Evolutionary conservation across 139 green algal genomes (phyloP).

Genomic region (Auxenochlorella pyrenoidosa): DNA sequence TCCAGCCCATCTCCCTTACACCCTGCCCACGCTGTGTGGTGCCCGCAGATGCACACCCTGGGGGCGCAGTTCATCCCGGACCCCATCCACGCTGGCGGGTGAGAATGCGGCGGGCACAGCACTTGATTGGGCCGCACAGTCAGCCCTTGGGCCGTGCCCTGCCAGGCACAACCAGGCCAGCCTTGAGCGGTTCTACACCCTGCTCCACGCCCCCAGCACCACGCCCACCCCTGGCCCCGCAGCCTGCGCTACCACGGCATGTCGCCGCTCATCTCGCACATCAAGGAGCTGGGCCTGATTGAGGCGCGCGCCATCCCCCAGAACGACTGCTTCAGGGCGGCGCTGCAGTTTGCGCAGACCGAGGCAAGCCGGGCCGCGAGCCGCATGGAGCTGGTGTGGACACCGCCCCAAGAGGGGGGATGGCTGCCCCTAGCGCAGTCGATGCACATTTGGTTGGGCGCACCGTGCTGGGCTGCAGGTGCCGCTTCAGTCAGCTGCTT

Average conservation of each 20-base stretch:
- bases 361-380: not conserved
- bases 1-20: too few relatives aligned
- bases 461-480: too few relatives aligned
- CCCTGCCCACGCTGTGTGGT: not conserved
- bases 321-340: conserved; percentile 47
- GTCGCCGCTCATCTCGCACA: conserved; percentile 37
- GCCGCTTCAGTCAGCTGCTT: too few relatives aligned
- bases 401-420: too few relatives aligned
- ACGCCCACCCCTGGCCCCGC: not conserved
- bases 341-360: conserved; percentile 26
- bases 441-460: too few relatives aligned
- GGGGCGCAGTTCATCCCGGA: conserved; percentile 41
- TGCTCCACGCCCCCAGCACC: not conserved
- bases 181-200: too few relatives aligned
- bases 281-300: conserved; percentile 47
- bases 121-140: too few relatives aligned
- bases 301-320: conserved; percentile 43
- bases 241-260: conserved; percentile 44
- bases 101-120: not conserved
- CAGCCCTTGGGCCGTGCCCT: not conserved
- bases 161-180: not conserved
- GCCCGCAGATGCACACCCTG: conserved; percentile 49
- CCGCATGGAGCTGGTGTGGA: too few relatives aligned
- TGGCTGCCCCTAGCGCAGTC: too few relatives aligned
- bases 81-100: conserved; percentile 47